Evolutionary conservation across 257 asterid species (phyloP).

Genomic region (Mitragyna speciosa): DNA sequence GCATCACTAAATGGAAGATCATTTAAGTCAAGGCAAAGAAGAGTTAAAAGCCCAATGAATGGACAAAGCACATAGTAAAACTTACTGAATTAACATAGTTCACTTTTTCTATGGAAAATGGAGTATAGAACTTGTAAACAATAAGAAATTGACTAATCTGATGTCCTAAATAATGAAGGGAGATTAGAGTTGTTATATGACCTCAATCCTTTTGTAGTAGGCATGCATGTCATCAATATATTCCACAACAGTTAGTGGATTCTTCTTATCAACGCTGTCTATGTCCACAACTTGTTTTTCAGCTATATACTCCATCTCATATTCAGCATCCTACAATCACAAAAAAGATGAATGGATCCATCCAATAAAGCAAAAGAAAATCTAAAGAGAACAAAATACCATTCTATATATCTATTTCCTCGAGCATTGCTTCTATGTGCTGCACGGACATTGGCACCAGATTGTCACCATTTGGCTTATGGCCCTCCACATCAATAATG

Average conservation of each 20-base stretch:
- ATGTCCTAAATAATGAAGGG: neutral
- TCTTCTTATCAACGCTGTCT: slow-evolving; percentile 50
- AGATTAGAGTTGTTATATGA: slow-evolving; percentile 15
- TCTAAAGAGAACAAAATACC: slow-evolving; percentile 38
- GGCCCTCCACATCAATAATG: slow-evolving; percentile 45
- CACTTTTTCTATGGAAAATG: neutral
- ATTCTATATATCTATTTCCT: slow-evolving; percentile 77
- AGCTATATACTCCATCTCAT: slow-evolving; percentile 56
- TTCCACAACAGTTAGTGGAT: slow-evolving; percentile 66
- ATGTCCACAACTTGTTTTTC: slow-evolving; percentile 50
- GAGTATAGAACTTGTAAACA: neutral
- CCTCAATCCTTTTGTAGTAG: slow-evolving; percentile 63
- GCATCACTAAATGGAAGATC: neutral
- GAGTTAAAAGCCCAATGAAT: neutral
- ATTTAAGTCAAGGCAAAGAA: neutral
- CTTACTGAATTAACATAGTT: neutral
- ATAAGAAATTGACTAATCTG: neutral
- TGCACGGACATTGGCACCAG: slow-evolving; percentile 71
- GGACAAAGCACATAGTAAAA: neutral
- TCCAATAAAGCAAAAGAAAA: neutral
- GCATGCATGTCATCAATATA: slow-evolving; percentile 61
- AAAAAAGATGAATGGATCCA: neutral
- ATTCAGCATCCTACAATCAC: slow-evolving; percentile 37
- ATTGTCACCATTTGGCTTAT: slow-evolving; percentile 26
- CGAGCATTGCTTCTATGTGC: slow-evolving; percentile 76